phyloP scores from a whole-genome alignment of 768 basidiomycete species.

The Dendrothele bispora region DNA sequence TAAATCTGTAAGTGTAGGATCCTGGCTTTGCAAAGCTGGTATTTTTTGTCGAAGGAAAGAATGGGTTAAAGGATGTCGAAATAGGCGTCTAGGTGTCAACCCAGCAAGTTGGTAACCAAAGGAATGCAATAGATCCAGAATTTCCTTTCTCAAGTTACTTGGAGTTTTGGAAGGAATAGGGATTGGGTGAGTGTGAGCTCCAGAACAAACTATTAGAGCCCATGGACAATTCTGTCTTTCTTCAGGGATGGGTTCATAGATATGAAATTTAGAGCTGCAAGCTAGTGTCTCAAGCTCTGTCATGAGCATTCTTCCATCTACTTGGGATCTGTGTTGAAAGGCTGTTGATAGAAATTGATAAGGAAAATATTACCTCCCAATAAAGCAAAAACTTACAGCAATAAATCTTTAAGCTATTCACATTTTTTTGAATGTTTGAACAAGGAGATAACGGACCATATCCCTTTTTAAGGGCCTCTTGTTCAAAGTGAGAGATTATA shows the following conservation, averaged over 20 bases:
- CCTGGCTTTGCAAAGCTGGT: constrained; percentile 6
- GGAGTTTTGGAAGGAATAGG: constrained; percentile 20
- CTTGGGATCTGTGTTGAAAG: constrained; percentile 2
- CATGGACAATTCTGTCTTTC: constrained; percentile 14
- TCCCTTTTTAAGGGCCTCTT: too few relatives aligned
- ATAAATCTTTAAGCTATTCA: not conserved
- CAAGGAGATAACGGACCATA: constrained; percentile 11
- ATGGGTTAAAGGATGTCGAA: constrained; percentile 12
- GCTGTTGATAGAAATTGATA: constrained; percentile 2
- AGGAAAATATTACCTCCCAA: not conserved
- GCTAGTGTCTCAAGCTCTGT: not conserved
- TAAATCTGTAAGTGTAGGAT: constrained; percentile 14
- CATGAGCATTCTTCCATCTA: constrained; percentile 5
- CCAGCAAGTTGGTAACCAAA: constrained; percentile 17
- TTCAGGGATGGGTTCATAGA: constrained; percentile 14
- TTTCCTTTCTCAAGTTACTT: not conserved
- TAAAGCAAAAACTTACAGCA: constrained; percentile 12
- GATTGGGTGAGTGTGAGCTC: constrained; percentile 20
- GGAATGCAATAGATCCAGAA: constrained; percentile 8
- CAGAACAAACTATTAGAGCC: constrained; percentile 11
- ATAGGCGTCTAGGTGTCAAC: constrained; percentile 14
- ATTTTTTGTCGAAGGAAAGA: constrained; percentile 7
- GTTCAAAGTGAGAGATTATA: too few relatives aligned
- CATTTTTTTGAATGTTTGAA: constrained; percentile 6
- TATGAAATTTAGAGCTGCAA: constrained; percentile 7